These are phyloP conservation scores for Cystobasidium ongulense DNA, from an alignment of 768 basidiomycete genomes.

Conservation along the genomic window DNA sequence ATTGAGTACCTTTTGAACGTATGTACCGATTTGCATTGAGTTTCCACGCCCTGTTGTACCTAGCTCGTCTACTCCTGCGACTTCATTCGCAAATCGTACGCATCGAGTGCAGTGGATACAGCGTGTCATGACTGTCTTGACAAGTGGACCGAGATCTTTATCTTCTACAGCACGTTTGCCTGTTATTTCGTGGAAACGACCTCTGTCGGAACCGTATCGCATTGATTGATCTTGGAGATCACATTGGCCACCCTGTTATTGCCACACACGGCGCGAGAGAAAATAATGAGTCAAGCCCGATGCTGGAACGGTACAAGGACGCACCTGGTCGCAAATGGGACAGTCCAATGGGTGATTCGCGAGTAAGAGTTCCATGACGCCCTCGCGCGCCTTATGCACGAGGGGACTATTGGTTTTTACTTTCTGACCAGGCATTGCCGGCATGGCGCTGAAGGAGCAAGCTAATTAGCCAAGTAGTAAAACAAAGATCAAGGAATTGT, in stretches of 20 bases:
- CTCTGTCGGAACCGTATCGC: conserved; percentile 95
- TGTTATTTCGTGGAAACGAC: conserved; percentile 94
- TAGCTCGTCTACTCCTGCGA: conserved; percentile 93
- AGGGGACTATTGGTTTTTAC: conserved; percentile 43
- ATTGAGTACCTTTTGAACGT: conserved; percentile 94
- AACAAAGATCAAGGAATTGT: too few relatives aligned
- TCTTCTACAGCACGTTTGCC: conserved; percentile 98
- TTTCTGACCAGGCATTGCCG: conserved; percentile 58
- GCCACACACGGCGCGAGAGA: neutral
- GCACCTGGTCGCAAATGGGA: conserved; percentile 97
- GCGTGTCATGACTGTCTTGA: conserved; percentile 97
- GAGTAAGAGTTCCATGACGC: conserved; percentile 97
- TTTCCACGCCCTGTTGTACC: conserved; percentile 96
- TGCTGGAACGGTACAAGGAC: conserved; percentile 95
- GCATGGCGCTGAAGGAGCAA: conserved; percentile 59
- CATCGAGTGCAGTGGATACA: conserved; percentile 99
- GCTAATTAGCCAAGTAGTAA: neutral
- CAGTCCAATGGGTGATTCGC: conserved; percentile 98
- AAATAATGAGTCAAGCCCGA: neutral
- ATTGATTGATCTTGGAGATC: conserved; percentile 55
- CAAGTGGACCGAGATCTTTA: conserved; percentile 93
- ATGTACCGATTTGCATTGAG: conserved; percentile 96
- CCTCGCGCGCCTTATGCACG: conserved; percentile 51
- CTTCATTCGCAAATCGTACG: conserved; percentile 97
- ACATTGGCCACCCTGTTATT: conserved; percentile 26